Conservation (phyloP, 345 rosid genomes). For the Bruguiera gymnorhiza region DNA sequence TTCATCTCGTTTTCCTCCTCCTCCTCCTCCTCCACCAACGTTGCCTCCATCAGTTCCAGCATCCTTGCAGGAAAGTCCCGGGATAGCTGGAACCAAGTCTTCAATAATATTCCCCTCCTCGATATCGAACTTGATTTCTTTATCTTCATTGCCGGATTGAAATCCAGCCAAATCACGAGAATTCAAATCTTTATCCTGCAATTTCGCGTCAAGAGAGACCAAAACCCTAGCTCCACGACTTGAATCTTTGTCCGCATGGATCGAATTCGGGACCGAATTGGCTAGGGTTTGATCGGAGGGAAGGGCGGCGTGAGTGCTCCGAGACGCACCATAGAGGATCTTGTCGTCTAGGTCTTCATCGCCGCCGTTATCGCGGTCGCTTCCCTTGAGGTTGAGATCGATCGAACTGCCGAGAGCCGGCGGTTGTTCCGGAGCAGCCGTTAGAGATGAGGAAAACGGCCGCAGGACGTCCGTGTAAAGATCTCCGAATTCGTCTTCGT, state of each 20-base stretch:
- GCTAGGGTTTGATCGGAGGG: conserved; percentile 10
- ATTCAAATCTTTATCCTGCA: conserved; percentile 15
- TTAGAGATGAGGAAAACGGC: conserved; percentile 41
- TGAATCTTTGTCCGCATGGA: conserved; percentile 20
- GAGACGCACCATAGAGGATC: conserved; percentile 11
- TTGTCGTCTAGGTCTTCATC: conserved; percentile 14
- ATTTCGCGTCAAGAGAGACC: conserved; percentile 21
- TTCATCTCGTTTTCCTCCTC: conserved; percentile 55
- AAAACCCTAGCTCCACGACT: conserved; percentile 45
- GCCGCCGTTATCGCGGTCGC: conserved; percentile 12
- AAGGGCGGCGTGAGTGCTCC: conserved; percentile 8
- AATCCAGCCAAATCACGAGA: conserved; percentile 7
- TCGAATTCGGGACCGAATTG: conserved; percentile 9
- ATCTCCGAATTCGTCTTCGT: conserved; percentile 99
- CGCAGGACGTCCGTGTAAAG: conserved; percentile 80
- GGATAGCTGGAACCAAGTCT: conserved; percentile 41
- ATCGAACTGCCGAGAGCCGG: conserved; percentile 39
- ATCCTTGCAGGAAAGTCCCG: conserved; percentile 46
- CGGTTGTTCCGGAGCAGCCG: conserved; percentile 30
- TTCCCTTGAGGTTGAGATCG: conserved; percentile 55
- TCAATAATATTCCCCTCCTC: conserved; percentile 52
- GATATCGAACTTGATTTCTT: conserved; percentile 65
- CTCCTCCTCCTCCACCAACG: conserved; percentile 18
- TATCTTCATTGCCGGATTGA: conserved; percentile 21
- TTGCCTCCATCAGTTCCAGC: conserved; percentile 13